Evolutionary conservation across 2,329 filamentous ascomycete genomes (phyloP), one percentile per base, ranked within the genome.

Genomic region (Colletotrichum sojae): DNA sequence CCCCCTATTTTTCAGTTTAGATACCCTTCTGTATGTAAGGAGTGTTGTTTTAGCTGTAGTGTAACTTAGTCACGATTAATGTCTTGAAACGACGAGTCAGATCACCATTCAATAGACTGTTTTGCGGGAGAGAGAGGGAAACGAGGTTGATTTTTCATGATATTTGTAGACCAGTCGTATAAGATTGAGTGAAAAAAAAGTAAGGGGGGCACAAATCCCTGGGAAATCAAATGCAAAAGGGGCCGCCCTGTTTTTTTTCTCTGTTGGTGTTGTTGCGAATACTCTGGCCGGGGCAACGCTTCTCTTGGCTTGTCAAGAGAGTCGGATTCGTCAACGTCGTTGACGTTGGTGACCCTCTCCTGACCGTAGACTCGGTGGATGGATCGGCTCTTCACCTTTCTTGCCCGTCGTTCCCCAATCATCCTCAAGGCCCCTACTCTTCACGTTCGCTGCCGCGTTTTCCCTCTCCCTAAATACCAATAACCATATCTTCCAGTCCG

Each of bases 221-320:
- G 16, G 36, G 45, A 66, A 69, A 60, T 39, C n/a, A 70, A 70
- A 63, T 63, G 63, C 67, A 70, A 40, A 68, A 70, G 67, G 67
- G 67, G 64, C 67, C 67, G 40, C 67, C 57, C 64, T 13, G 9
- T 58, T 61, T 57, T 60, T 53, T 52, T 25, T 43, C 20, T 48
- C 22, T 58, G 27, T 36, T 39, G n/a, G n/a, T n/a, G 43, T 49
- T 61, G 51, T 54, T 20, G 51, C 55, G 43, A 36, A 39, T 46
- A 40, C 56, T 61, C 36, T 67, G 67, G 63, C 55, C 43, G 51
- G 66, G 55, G 36, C 43, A 51, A 60, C 43, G 51, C 46, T 25
- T 40, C 39, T 57, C 52, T 46, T 45, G n/a, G 27, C 25, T 31
- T 25, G 58, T 20, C 12, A 2, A 20, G 18, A 16, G 36, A 25